Base-by-base conservation (phyloP, 1,284 basidiomycete species). In the Paramarasmius palmivorus region DNA sequence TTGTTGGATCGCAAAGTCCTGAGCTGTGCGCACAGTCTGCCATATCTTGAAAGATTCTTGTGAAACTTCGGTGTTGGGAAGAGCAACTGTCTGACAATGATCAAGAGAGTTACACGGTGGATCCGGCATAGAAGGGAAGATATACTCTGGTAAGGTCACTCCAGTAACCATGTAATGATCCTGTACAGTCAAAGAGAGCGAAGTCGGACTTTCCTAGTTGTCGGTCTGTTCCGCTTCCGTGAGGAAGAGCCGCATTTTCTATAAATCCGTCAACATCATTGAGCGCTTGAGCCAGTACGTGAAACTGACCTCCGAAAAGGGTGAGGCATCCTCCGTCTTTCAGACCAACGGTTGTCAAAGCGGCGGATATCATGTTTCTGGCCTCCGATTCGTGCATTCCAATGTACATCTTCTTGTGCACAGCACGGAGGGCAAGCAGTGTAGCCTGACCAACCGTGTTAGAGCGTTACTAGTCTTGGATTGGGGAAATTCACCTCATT, bases 181-280 rank as follows among this genome's bases (percentile, higher is more conserved):
- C 90, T 4, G 83, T 88, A 50, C 83, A 82, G 65, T 95, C 92
- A 54, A 94, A 86, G n/a, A 95, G 76, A 12, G 86, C 79, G 56
- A 91, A 81, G 59, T 95, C 92, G 9, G 76, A 64, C 47, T 68
- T 63, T 1, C 69, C 70, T 3, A 93, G 75, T 2, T 63, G 63
- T 22, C 84, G 79, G 61, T 93, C 86, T 0, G 83, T 85, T 1
- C 90, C 90, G 23, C 78, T 77, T 2, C 91, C 93, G 65, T 95
- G 92, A 2, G 92, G 92, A 17, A 93, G 78, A 0, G 91, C 92
- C 1, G 91, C 92, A 59, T 93, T 90, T 59, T 88, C 91, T 92
- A 35, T 15, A 26, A 10, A 17, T 10, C 19, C 25, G 29, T 42
- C 19, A n/a, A 17, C 19, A 20, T 41, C 12, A 20, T 7, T 3